A percentile compares a stretch with the other conserved stretches of the same genome.
Evolutionary conservation across 805 yeast genomes (phyloP).

Genomic region (Hagleromyces aurorensis): DNA sequence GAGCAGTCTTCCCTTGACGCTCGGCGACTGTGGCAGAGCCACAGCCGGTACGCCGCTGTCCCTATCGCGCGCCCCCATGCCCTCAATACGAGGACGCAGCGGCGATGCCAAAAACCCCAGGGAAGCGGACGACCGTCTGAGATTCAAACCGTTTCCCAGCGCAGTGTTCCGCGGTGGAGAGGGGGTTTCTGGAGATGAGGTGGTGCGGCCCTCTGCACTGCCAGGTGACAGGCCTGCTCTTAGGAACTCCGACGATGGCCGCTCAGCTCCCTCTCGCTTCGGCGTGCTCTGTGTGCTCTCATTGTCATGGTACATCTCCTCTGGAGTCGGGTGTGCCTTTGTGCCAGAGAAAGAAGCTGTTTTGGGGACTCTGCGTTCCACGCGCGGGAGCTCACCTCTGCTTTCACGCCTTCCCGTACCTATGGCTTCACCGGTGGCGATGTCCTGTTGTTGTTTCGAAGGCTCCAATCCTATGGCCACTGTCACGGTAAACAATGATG

Average conservation of each 20-base stretch:
- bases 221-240: conserved; percentile 11
- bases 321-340: too few relatives aligned
- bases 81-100: conserved; percentile 12
- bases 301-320: too few relatives aligned
- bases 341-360: too few relatives aligned
- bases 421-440: too few relatives aligned
- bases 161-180: conserved; percentile 20
- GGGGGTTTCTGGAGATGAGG: conserved; percentile 21
- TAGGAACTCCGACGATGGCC: conserved; percentile 12
- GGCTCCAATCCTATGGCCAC: too few relatives aligned
- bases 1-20: conserved; percentile 15
- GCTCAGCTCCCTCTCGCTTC: conserved; percentile 10
- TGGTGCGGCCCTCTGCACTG: conserved; percentile 6
- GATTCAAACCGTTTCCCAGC: too few relatives aligned
- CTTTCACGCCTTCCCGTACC: too few relatives aligned
- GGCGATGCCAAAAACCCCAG: conserved; percentile 26
- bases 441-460: too few relatives aligned
- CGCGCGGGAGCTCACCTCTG: too few relatives aligned
- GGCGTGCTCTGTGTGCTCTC: conserved; percentile 9
- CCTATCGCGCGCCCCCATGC: conserved; percentile 3
- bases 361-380: too few relatives aligned
- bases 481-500: too few relatives aligned
- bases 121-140: conserved; percentile 20
- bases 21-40: conserved; percentile 13
- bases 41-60: conserved; percentile 4